Evolutionary conservation across 2,329 filamentous ascomycete genomes (phyloP), one percentile per base, ranked within the genome.

Genomic region (Colletotrichum ledebouriae): DNA sequence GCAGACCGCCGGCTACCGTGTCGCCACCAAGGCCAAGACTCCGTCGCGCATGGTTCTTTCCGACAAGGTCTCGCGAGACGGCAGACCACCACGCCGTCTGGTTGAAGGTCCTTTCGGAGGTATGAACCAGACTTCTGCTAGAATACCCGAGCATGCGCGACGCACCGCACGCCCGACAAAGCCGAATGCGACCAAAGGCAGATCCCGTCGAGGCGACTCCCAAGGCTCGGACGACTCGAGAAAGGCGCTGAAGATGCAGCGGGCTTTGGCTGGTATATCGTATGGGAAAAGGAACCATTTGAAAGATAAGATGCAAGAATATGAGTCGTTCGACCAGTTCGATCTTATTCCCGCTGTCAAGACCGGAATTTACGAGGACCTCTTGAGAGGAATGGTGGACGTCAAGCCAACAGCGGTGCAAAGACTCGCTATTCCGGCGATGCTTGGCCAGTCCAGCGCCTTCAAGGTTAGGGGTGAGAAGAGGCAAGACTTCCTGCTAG

Each of bases 211-310:
- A 52, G 78, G 80, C 71, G 75, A 80, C 78, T 59, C 59, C 55
- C 44, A 60, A 44, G 58, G 20, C 29, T 69, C 53, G 6, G 46
- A 57, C 49, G 67, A 69, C 34, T 39, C 63, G 17, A 83, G 76
- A 79, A 94, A 97, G 77, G 94, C 95, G 4, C 84, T 98, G 78
- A 97, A 97, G 82, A 98, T 98, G 95, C 95, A 98, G 77, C 89
- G 90, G 59, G 86, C 92, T 2, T 83, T 98, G 71, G 84, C 92
- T 2, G 88, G 90, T 3, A 85, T 98, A 4, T 88, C 93, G 0
- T 98, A 98, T 76, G 88, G 88, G 42, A 87, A 89, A 73, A 85
- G 89, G 62, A 79, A 80, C 63, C 77, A 75, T 5, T 79, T 87
- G 68, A 87, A 87, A 76, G 80, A 83, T 5, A 80, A 79, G 60